Evolutionary conservation across 169 alveolate species (phyloP).

Genomic region (Plasmodium gaboni): DNA sequence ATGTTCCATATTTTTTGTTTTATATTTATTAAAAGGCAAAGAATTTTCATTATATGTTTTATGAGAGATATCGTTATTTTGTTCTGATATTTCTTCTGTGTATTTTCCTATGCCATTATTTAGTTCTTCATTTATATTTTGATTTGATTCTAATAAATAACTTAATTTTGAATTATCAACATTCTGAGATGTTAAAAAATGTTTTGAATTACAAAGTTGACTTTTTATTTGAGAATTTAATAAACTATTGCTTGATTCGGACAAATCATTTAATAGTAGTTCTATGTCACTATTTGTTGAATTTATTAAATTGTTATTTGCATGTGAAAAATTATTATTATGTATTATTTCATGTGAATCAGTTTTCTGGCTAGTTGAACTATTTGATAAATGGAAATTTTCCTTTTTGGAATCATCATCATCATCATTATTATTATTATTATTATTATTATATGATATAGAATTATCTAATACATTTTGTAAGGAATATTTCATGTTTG

Average conservation of each 20-base stretch:
- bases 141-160: constrained; percentile 16
- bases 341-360: background rate
- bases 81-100: background rate
- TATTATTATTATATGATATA: too few relatives aligned
- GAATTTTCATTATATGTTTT: background rate
- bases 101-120: background rate
- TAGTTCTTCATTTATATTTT: constrained; percentile 1
- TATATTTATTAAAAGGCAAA: background rate
- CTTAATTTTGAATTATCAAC: constrained; percentile 3
- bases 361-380: background rate
- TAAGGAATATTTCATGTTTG: too few relatives aligned
- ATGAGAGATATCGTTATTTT: background rate
- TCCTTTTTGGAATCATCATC: too few relatives aligned
- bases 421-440: too few relatives aligned
- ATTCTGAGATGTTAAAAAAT: background rate
- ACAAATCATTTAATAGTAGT: background rate
- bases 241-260: constrained; percentile 10
- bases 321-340: background rate
- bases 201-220: background rate
- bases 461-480: too few relatives aligned
- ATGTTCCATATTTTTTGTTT: background rate
- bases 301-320: constrained; percentile 2
- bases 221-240: constrained; percentile 18
- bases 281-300: constrained; percentile 35
- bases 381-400: background rate